These are phyloP conservation scores for Plenodomus lindquistii DNA, from an alignment of 2,329 filamentous ascomycete genomes.

Conservation along the genomic window DNA sequence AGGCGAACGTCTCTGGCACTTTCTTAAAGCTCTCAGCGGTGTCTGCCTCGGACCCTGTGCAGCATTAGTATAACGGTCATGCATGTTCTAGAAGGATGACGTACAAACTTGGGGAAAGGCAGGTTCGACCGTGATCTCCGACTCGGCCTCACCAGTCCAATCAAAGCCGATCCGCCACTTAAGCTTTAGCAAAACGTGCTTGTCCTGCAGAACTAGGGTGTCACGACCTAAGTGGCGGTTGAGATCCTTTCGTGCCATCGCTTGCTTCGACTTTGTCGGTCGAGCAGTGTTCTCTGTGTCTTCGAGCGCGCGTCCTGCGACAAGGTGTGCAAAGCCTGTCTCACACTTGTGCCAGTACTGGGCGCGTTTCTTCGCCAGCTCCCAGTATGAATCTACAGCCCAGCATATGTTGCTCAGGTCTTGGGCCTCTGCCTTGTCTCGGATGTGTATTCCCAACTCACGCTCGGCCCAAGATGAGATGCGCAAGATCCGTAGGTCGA, in stretches of 20 bases:
- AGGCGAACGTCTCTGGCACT: slow-evolving; percentile 64
- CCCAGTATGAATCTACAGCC: slow-evolving; percentile 71
- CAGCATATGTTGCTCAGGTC: slow-evolving; percentile 66
- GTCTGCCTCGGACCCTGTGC: slow-evolving; percentile 60
- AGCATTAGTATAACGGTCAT: neutral
- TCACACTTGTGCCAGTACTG: slow-evolving; percentile 65
- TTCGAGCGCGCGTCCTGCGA: slow-evolving; percentile 14
- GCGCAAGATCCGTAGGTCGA: slow-evolving; percentile 56
- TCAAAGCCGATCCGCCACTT: slow-evolving; percentile 69
- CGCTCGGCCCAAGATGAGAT: slow-evolving; percentile 62
- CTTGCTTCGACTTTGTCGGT: slow-evolving; percentile 13
- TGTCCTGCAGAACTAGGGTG: slow-evolving; percentile 35
- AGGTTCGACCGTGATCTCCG: slow-evolving; percentile 58
- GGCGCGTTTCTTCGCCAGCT: slow-evolving; percentile 63
- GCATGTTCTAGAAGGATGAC: slow-evolving; percentile 25
- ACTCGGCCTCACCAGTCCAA: slow-evolving; percentile 73
- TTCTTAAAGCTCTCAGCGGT: slow-evolving; percentile 59
- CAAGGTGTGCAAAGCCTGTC: slow-evolving; percentile 47
- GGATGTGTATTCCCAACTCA: slow-evolving; percentile 62
- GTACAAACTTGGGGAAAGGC: slow-evolving; percentile 67
- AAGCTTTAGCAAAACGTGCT: slow-evolving; percentile 55
- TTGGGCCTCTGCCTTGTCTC: slow-evolving; percentile 44
- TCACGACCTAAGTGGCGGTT: slow-evolving; percentile 49
- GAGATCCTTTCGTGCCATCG: slow-evolving; percentile 51
- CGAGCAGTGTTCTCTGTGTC: slow-evolving; percentile 24